These are phyloP conservation scores for Cucumis cinereus DNA, from an alignment of 306 rosid genomes.

Conservation along the genomic window DNA sequence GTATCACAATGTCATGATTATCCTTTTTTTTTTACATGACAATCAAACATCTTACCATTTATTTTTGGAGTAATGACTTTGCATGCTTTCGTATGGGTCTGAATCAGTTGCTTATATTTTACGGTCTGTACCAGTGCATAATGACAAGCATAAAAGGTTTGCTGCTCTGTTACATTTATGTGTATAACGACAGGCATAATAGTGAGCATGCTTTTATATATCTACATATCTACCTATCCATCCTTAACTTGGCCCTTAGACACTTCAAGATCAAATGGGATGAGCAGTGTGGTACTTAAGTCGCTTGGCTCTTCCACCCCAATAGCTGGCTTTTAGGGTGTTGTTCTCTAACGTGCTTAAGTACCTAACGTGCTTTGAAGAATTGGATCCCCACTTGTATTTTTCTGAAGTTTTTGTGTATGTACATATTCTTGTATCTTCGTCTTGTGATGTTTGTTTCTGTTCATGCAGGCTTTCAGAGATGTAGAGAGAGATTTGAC, in stretches of 20 bases:
- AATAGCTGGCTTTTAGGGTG: too few relatives aligned
- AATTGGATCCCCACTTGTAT: neutral
- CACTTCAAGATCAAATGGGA: neutral
- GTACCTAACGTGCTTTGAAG: neutral
- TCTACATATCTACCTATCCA: neutral
- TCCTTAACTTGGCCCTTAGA: neutral
- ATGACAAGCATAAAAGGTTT: neutral
- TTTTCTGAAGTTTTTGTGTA: neutral
- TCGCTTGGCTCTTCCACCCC: too few relatives aligned
- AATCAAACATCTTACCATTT: neutral
- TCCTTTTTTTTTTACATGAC: neutral
- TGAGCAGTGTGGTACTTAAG: too few relatives aligned
- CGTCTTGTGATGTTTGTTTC: slow-evolving; percentile 7
- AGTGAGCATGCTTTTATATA: neutral
- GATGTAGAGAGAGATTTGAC: slow-evolving; percentile 88
- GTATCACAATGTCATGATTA: neutral
- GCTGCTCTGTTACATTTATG: neutral
- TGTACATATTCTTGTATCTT: neutral
- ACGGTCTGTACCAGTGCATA: neutral
- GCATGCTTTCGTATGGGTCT: neutral
- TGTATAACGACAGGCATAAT: neutral
- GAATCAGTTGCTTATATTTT: neutral
- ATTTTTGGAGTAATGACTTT: neutral
- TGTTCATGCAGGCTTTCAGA: slow-evolving; percentile 54
- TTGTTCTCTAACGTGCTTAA: too few relatives aligned